Evolutionary conservation across 805 yeast species (phyloP), one percentile per base, ranked within the genome.

Genomic region (Groenewaldozyma salmanticensis): DNA sequence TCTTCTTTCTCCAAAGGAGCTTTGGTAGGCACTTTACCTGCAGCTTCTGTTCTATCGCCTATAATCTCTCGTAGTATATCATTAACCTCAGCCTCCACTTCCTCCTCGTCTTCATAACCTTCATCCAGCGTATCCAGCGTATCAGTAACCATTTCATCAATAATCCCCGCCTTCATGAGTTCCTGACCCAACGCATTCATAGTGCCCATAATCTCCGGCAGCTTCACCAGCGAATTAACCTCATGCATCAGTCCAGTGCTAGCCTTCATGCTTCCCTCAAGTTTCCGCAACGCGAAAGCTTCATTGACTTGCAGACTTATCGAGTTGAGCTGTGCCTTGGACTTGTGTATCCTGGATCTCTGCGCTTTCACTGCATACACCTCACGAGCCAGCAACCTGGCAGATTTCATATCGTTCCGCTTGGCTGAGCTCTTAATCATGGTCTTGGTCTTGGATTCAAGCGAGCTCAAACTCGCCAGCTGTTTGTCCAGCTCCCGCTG

Each of bases 111-210:
- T 16, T 43, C 54, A 33, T 77, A 83, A 37, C 72, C 80, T 22
- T 79, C 85, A 17, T 72, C 79, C 43, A 75, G 62, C 38, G 68
- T 62, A 45, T 88, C 97, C 45, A 90, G 68, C 47, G 84, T 77
- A 56, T 92, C 99, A 43, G 83, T 86, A 57, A 88, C 79, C 97
- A 92, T 92, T 57, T 92, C 98, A 50, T 84, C 85, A 40, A 92
- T 86, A 35, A 92, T 74, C 2, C 71, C 71, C 3, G 70, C 60
- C 53, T 61, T 59, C 75, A 83, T 78, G 52, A 90, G 70, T 62
- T 92, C 99, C 54, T 74, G 79, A 45, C 90, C 83, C 43, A 92
- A 64, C 51, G 81, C 94, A 54, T 81, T 81, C 83, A 90, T 86
- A 0, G 94, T 79, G 7, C 74, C 77, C 52, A 77, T 77, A 40